Conservation (phyloP, 805 yeast species). For the Metschnikowia similis region DNA sequence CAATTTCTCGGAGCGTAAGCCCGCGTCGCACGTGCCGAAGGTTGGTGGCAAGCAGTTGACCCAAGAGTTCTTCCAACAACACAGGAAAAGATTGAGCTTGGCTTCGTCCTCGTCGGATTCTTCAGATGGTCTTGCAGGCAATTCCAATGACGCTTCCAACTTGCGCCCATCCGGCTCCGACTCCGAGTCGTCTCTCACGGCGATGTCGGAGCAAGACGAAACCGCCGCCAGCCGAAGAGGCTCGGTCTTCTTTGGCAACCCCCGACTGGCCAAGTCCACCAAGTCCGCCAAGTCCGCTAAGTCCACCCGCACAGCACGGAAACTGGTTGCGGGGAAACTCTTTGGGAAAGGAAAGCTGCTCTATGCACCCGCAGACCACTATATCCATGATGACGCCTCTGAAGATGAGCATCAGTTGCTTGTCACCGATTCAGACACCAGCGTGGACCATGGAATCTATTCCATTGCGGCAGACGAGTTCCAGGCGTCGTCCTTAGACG, state of each 20-base stretch:
- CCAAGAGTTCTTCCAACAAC: conserved; percentile 15
- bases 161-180: conserved; percentile 17
- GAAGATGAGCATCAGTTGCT: background rate
- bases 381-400: conserved; percentile 3
- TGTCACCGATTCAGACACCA: conserved; percentile 4
- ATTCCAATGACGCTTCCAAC: conserved; percentile 3
- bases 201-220: conserved; percentile 25
- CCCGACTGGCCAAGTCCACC: background rate
- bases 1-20: conserved; percentile 12
- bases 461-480: conserved; percentile 17
- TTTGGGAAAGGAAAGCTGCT: conserved; percentile 11
- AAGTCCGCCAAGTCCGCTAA: conserved; percentile 10
- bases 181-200: conserved; percentile 40
- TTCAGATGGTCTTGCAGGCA: conserved; percentile 20
- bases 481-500: conserved; percentile 22
- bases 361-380: conserved; percentile 1
- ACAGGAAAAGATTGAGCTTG: conserved; percentile 30
- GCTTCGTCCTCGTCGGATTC: conserved; percentile 28
- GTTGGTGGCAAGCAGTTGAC: conserved; percentile 33
- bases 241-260: conserved; percentile 11
- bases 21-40: conserved; percentile 10
- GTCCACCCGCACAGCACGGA: conserved; percentile 10
- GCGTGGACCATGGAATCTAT: conserved; percentile 21
- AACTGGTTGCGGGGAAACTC: conserved; percentile 11
- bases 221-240: conserved; percentile 13